Evolutionary conservation across 1,284 basidiomycete genomes (phyloP), one percentile per base, ranked within the genome.

Genomic region (Omphalotus olearius): DNA sequence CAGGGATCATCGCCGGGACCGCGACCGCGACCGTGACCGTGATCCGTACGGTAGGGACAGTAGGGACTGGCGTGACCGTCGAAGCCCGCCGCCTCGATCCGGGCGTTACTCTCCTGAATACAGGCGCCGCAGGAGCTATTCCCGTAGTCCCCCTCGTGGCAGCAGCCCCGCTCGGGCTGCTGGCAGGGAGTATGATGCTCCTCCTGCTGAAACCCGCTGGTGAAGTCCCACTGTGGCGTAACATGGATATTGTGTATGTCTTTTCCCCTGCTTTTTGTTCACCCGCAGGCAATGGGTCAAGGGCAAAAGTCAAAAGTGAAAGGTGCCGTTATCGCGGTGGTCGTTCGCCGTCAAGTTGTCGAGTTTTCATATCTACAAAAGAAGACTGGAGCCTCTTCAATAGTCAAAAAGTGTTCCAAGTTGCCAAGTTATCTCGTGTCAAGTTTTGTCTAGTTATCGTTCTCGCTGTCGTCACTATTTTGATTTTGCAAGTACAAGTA

Each of bases 21-120:
- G 74, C 50, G 77, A 80, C 48, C 67, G 68, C 60, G 82, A 85
- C 33, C 72, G 80, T 51, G 83, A 85, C 60, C 68, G 71, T 35
- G 80, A 80, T 56, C 30, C 30, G 30, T 33, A 33, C 13, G 76
- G 78, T 47, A 70, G 79, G 38, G 79, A 81, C 63, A 72, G 60
- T 55, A 69, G 75, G 54, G 80, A 83, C 55, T 82, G 81, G 71
- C 74, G 77, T 52, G 78, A 81, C 26, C 70, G 75, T 52, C 83
- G 87, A 57, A 87, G 84, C 71, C 83, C 83, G 28, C 75, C 85
- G 33, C 64, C 70, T 49, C 69, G 75, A 52, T 70, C 76, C 57
- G 73, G 82, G 54, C 74, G 85, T 51, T 82, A 86, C 71, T 87
- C 85, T 54, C 86, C 87, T 54, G 86, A 88, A 59, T 82, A 85